Evolutionary conservation across 371 early-diverging fungal genomes (phyloP).

Genomic region (Mortierella sp.): DNA sequence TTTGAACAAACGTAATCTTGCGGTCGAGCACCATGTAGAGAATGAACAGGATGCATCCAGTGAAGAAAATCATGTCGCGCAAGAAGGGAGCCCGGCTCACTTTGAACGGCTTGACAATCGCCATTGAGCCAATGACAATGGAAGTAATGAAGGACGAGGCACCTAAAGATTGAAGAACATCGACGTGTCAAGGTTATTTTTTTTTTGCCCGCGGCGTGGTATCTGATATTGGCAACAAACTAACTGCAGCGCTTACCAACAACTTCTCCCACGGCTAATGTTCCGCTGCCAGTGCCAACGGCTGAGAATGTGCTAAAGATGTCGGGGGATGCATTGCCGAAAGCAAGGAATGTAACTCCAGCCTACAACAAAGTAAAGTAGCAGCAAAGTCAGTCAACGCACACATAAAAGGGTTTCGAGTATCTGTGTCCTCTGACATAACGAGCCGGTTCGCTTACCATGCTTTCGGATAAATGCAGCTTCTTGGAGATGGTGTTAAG

Average conservation of each 20-base stretch:
- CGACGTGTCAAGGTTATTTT: neutral
- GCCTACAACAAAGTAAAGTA: constrained; percentile 61
- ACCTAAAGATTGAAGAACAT: constrained; percentile 63
- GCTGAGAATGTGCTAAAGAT: constrained; percentile 86
- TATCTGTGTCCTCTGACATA: neutral
- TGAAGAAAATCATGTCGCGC: constrained; percentile 81
- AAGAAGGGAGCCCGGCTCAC: constrained; percentile 75
- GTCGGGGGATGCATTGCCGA: constrained; percentile 92
- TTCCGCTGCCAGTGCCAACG: constrained; percentile 76
- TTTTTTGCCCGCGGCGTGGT: too few relatives aligned
- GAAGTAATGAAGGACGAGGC: constrained; percentile 83
- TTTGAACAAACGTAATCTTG: constrained; percentile 72
- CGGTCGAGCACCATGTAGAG: constrained; percentile 72
- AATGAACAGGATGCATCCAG: constrained; percentile 70
- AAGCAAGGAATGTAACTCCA: constrained; percentile 87
- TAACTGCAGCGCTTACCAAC: constrained; percentile 18
- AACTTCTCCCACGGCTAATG: constrained; percentile 81
- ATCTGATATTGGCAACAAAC: neutral
- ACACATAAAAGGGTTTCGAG: neutral
- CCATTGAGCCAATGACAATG: constrained; percentile 84
- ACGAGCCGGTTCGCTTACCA: constrained; percentile 55
- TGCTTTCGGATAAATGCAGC: constrained; percentile 73
- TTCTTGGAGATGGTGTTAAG: constrained; percentile 72
- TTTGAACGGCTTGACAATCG: constrained; percentile 75
- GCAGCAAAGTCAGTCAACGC: neutral